Conservation (phyloP, 2,329 filamentous ascomycete species). For the Aspergillus fructus region DNA sequence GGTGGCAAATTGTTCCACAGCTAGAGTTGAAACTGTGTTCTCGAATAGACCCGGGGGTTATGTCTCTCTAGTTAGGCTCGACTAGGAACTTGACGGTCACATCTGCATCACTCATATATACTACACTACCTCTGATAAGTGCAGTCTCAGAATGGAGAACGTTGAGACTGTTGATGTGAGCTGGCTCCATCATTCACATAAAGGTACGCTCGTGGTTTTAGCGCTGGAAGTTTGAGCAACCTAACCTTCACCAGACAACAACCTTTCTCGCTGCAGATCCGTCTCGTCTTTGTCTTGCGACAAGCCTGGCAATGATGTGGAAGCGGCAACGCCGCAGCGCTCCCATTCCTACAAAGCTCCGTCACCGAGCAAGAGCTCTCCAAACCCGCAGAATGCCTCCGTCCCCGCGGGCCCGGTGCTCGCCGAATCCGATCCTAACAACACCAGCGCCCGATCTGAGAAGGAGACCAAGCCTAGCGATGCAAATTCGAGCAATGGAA, state of each 20-base stretch:
- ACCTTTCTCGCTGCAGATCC: constrained; percentile 38
- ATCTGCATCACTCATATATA: not conserved
- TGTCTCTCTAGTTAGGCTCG: not conserved
- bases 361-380: constrained; percentile 23
- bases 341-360: constrained; percentile 23
- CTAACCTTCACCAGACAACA: constrained; percentile 24
- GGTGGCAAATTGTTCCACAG: not conserved
- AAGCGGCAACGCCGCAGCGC: constrained; percentile 18
- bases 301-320: constrained; percentile 24
- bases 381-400: constrained; percentile 17
- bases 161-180: constrained; percentile 82
- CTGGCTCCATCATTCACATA: constrained; percentile 83
- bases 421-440: constrained; percentile 18
- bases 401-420: constrained; percentile 9
- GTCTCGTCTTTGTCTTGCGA: constrained; percentile 33
- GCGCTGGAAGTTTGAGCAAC: not conserved
- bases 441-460: constrained; percentile 16
- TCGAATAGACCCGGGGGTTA: constrained; percentile 3
- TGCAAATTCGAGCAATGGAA: constrained; percentile 20
- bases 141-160: constrained; percentile 66
- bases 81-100: not conserved
- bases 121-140: not conserved
- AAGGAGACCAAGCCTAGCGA: constrained; percentile 20
- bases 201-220: constrained; percentile 57
- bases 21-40: not conserved